A percentile compares a stretch with the other conserved stretches of the same genome.
Evolutionary conservation across 2,329 filamentous ascomycete genomes (phyloP).

Genomic region (Aspergillus candidus): DNA sequence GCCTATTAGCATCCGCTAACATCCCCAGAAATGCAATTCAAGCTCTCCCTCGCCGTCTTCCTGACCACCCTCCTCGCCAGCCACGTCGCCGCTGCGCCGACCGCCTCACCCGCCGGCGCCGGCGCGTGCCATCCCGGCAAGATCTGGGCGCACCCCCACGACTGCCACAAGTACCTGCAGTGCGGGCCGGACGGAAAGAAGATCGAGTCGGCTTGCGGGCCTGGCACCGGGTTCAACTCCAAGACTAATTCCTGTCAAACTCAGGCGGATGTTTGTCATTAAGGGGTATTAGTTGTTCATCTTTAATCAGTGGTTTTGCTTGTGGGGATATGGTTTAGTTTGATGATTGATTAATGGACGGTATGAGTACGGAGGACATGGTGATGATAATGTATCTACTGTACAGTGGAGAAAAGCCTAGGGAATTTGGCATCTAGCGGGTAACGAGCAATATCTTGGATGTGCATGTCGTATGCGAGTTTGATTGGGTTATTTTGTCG

Average conservation of each 20-base stretch:
- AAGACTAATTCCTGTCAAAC: background rate
- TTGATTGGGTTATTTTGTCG: too few relatives aligned
- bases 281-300: background rate
- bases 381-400: too few relatives aligned
- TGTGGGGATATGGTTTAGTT: too few relatives aligned
- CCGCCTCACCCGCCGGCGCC: background rate
- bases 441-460: too few relatives aligned
- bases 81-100: background rate
- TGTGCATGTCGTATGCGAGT: too few relatives aligned
- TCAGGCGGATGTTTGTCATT: conserved; percentile 1
- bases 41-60: background rate
- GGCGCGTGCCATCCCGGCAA: background rate
- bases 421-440: too few relatives aligned
- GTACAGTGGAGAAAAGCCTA: too few relatives aligned
- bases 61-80: conserved; percentile 1
- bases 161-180: conserved; percentile 3
- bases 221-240: background rate
- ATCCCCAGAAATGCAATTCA: too few relatives aligned
- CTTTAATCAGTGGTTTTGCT: too few relatives aligned
- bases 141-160: background rate
- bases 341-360: too few relatives aligned
- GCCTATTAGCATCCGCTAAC: too few relatives aligned
- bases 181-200: background rate
- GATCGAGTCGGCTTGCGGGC: background rate
- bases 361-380: too few relatives aligned